Conservation (phyloP, 139 green algal genomes). For the Pleodorina starrii region DNA sequence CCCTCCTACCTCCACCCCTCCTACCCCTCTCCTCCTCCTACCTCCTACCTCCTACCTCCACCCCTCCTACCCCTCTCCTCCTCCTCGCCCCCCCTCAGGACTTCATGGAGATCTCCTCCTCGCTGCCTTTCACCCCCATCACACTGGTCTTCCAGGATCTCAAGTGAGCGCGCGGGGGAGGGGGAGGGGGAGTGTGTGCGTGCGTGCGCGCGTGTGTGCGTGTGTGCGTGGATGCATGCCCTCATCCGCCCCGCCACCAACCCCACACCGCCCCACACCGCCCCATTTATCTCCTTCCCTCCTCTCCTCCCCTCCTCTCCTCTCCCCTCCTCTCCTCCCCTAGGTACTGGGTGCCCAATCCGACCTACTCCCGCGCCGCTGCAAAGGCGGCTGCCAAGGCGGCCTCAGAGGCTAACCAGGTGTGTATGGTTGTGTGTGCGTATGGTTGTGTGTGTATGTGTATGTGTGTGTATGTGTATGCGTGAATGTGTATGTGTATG, state of each 20-base stretch:
- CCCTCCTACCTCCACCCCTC: background rate
- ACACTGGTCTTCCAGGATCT: slow-evolving; percentile 74
- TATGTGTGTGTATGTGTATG: no score
- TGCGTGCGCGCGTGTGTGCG: background rate
- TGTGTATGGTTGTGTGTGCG: background rate
- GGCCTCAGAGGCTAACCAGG: background rate
- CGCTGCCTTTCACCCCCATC: slow-evolving; percentile 74
- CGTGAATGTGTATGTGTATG: no score
- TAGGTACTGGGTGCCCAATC: slow-evolving; percentile 74
- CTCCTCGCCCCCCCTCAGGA: background rate
- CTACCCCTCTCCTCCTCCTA: background rate
- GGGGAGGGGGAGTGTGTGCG: background rate
- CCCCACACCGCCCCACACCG: no score
- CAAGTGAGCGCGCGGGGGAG: slow-evolving; percentile 19
- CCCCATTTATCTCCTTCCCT: background rate
- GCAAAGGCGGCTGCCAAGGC: slow-evolving; percentile 21
- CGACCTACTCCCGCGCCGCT: slow-evolving; percentile 27
- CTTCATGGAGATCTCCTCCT: slow-evolving; percentile 48
- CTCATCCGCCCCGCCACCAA: background rate
- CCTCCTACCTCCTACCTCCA: background rate
- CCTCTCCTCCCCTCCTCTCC: background rate
- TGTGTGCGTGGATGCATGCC: background rate
- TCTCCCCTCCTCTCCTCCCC: background rate
- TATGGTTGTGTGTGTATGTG: no score
- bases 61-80: background rate